Base-by-base conservation (phyloP, 371 early-diverging fungal species). In the Synchytrium microbalum region DNA sequence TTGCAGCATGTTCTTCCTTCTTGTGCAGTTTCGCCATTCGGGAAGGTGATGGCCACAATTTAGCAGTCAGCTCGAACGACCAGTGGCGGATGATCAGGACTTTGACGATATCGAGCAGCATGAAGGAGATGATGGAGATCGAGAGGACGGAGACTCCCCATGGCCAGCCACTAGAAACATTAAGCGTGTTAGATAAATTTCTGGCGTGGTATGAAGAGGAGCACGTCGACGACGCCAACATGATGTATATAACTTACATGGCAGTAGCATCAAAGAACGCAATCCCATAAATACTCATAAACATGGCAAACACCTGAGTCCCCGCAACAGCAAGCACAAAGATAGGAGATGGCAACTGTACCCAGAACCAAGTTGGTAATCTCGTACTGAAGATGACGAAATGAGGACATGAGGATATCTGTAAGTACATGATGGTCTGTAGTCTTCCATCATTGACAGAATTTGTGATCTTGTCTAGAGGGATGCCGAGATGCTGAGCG, bases 21-120 rank as follows among this genome's bases (percentile, higher is more conserved):
- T 23, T 14, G 23, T 23, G 51, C 23, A 51, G 23, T 51, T 51
- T 23, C 14, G 14, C 23, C 24, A 53, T 2, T 14, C 59, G 51
- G 38, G 27, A 56, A 60, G 61, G 19, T 32, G 67, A 2, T 53
- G n/a, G 31, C 78, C 66, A 13, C 51, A 19, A 30, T 24, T 13
- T 59, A 54, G 75, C 78, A 23, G 78, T 78, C 27, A 76, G 38
- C 65, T 77, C 75, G 61, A 74, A 79, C 32, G 72, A 72, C 92
- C 93, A 93, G 67, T 76, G 64, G 38, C 84, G 81, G 75, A 91
- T 83, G 25, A 90, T 67, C 65, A 79, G 81, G 23, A 92, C 92
- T 80, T 93, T 93, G 23, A 51, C 51, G 14, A 51, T 14, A 51
- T 51, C 51, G 23, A 51, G 51, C 14, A 51, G 14, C 51, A 51